Evolutionary conservation across 768 basidiomycete genomes (phyloP).

Genomic region (Tulasnella sp.): DNA sequence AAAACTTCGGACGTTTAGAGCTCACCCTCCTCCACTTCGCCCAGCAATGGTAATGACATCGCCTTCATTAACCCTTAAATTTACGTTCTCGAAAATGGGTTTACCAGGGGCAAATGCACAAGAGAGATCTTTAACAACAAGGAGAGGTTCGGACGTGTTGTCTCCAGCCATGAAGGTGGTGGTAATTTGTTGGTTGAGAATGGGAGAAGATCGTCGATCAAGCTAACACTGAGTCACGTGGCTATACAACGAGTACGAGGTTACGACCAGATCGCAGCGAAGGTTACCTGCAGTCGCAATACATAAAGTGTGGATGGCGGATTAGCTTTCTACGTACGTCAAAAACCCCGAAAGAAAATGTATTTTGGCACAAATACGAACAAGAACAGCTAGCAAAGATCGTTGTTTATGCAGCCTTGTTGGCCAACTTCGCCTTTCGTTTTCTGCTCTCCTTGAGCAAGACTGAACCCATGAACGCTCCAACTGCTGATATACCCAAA

Average conservation of each 20-base stretch:
- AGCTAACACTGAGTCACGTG: no score
- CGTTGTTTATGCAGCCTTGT: slow-evolving; percentile 19
- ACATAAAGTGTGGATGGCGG: no score
- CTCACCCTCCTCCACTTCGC: slow-evolving; percentile 61
- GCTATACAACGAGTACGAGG: no score
- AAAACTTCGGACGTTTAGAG: slow-evolving; percentile 1
- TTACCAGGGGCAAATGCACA: slow-evolving; percentile 37
- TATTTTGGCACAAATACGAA: no score
- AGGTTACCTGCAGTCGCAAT: no score
- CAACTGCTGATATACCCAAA: slow-evolving; percentile 66
- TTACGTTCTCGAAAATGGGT: slow-evolving; percentile 46
- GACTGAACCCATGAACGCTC: slow-evolving; percentile 64
- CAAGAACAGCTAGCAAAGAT: no score
- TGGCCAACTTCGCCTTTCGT: slow-evolving; percentile 49
- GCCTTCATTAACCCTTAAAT: slow-evolving; percentile 50
- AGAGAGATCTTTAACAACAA: slow-evolving; percentile 41
- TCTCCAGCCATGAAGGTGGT: no score
- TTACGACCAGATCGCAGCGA: no score
- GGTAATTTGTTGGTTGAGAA: no score
- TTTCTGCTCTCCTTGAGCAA: slow-evolving; percentile 60
- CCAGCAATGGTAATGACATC: slow-evolving; percentile 72
- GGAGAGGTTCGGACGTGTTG: slow-evolving; percentile 26
- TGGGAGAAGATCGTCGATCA: no score
- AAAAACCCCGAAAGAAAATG: no score
- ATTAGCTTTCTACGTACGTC: no score